Percentiles rank a stretch among this genome's conserved stretches.
Evolutionary conservation across 345 rosid species (phyloP).

Genomic region (Eucalyptus decipiens): DNA sequence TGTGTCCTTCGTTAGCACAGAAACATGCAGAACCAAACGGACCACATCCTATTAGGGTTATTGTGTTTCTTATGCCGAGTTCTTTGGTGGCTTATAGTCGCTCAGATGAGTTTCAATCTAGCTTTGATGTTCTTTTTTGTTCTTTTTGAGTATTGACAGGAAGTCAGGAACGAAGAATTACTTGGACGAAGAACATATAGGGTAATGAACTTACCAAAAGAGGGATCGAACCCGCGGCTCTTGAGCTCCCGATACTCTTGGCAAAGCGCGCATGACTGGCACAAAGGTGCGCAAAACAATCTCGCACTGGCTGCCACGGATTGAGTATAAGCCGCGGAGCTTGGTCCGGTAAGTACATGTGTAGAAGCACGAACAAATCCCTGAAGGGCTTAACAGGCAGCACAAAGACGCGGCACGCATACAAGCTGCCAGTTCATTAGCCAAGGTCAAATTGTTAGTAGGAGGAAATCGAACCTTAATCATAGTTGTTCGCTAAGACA

Average conservation of each 20-base stretch:
- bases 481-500: too few relatives aligned
- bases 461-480: background rate
- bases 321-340: background rate
- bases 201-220: background rate
- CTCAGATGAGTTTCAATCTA: background rate
- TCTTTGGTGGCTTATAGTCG: background rate
- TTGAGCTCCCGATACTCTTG: conserved; percentile 7
- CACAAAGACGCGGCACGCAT: background rate
- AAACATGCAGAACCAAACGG: too few relatives aligned
- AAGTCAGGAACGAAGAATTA: background rate
- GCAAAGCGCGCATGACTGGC: background rate
- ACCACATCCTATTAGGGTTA: too few relatives aligned
- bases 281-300: background rate
- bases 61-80: too few relatives aligned
- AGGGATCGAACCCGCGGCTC: background rate
- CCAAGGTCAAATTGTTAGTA: background rate
- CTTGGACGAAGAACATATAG: background rate
- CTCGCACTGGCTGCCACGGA: background rate
- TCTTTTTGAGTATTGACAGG: background rate
- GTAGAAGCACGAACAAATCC: background rate
- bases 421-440: background rate
- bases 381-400: background rate
- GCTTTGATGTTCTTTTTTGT: background rate
- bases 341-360: background rate
- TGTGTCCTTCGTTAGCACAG: too few relatives aligned